Evolutionary conservation across 306 rosid genomes (phyloP), one percentile per base, ranked within the genome.

Genomic region (Dalbergia cultrata): DNA sequence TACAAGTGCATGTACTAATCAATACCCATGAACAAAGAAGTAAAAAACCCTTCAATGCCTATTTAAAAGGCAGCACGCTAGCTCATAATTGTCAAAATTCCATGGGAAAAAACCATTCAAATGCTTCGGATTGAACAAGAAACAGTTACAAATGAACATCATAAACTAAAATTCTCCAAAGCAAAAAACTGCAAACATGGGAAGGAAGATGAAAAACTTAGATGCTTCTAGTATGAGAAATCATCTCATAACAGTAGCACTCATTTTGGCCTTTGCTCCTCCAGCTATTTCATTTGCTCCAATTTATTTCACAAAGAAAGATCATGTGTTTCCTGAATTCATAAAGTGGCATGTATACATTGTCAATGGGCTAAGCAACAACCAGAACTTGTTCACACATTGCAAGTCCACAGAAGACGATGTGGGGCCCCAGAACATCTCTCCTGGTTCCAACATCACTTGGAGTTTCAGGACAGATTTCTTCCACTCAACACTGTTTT

Each of bases 381-480:
- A 43, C 17, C 72, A 86, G 53, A 77, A 5, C 26, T 73, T 86
- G 67, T 8, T 72, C 7, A 13, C 76, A 0, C 80, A 82, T 21
- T 86, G 89, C 85, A 67, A 86, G 73, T 86, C 89, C 31, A 2
- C 56, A 31, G 85, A 83, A 16, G 44, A 80, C 13, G 87, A 86
- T 67, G 1, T 86, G 64, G 85, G 89, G 5, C 11, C 0, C 31
- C 59, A 53, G 0, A 19, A 53, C 14, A n/a, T 83, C 0, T 54
- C 79, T 35, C 69, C 59, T 1, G 83, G 85, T 8, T 76, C 85
- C 58, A 87, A 87, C 67, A 12, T 66, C 49, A 79, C 86, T 18
- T 87, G 90, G 90, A 82, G 90, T 82, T 87, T 87, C 19, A 82
- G 72, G 66, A 54, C 79, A 0, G 78, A 87, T 17, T 84, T 87